phyloP scores from a whole-genome alignment of 1,284 basidiomycete species.

The Papiliotrema flavescens region DNA sequence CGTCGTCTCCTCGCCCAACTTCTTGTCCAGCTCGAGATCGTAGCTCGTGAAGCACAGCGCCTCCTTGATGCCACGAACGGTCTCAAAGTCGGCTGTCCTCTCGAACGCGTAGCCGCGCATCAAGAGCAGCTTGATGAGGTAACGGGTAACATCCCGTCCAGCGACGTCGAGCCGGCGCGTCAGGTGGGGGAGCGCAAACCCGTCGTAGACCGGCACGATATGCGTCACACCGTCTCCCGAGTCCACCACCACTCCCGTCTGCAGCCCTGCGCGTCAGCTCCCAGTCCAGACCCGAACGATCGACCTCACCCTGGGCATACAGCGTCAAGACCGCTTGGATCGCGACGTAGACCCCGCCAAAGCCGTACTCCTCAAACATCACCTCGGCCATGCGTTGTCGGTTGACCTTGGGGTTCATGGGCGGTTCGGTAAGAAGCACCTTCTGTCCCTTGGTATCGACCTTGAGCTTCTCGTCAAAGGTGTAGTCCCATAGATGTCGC shows the following conservation, averaged over 20 bases:
- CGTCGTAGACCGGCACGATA: slow-evolving; percentile 97
- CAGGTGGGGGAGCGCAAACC: slow-evolving; percentile 90
- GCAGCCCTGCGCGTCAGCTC: slow-evolving; percentile 63
- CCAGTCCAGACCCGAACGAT: background rate
- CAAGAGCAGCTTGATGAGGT: slow-evolving; percentile 95
- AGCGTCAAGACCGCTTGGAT: slow-evolving; percentile 98
- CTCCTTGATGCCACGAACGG: slow-evolving; percentile 97
- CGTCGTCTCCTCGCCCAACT: slow-evolving; percentile 92
- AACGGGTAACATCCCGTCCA: slow-evolving; percentile 95
- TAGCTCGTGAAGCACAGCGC: slow-evolving; percentile 97
- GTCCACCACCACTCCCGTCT: slow-evolving; percentile 97
- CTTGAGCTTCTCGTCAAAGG: slow-evolving; percentile 91
- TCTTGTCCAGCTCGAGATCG: slow-evolving; percentile 91
- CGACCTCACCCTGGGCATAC: slow-evolving; percentile 84
- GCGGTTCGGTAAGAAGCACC: slow-evolving; percentile 95
- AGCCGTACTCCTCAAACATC: slow-evolving; percentile 99
- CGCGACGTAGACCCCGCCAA: slow-evolving; percentile 92
- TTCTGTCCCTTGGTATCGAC: slow-evolving; percentile 85
- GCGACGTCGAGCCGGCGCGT: slow-evolving; percentile 94
- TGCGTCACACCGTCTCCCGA: slow-evolving; percentile 99
- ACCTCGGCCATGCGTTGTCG: slow-evolving; percentile 92
- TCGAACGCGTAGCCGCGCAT: slow-evolving; percentile 99
- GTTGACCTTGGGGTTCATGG: slow-evolving; percentile 97
- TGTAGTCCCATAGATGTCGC: slow-evolving; percentile 98
- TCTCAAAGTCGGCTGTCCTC: slow-evolving; percentile 98